Evolutionary conservation across 805 yeast species (phyloP).

Genomic region (Myxozyma mucilagina): DNA sequence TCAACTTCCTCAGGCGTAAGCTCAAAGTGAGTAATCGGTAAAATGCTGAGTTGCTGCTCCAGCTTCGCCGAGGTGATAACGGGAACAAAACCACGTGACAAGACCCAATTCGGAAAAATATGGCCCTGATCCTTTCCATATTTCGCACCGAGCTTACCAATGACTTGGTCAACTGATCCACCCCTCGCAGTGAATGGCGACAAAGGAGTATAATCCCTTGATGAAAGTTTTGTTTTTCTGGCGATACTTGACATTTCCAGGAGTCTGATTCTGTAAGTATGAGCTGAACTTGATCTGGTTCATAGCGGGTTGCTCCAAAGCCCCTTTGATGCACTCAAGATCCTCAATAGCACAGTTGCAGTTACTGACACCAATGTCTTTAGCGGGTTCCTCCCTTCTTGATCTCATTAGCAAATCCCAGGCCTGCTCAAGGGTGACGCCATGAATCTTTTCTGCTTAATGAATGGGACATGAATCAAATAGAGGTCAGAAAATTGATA

Average conservation of each 20-base stretch:
- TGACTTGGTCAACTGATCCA: conserved; percentile 45
- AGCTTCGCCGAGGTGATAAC: conserved; percentile 68
- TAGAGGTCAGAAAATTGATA: conserved; percentile 55
- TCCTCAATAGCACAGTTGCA: conserved; percentile 56
- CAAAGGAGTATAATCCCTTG: conserved; percentile 79
- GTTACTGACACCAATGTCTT: conserved; percentile 69
- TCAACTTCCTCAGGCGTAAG: conserved; percentile 54
- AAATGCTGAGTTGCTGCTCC: conserved; percentile 56
- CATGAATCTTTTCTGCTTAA: conserved; percentile 34
- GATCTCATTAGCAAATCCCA: conserved; percentile 61
- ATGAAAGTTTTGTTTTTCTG: conserved; percentile 53
- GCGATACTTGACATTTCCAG: conserved; percentile 58
- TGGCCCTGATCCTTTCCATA: conserved; percentile 63
- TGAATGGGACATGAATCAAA: conserved; percentile 55
- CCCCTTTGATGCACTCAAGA: conserved; percentile 48
- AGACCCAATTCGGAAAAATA: conserved; percentile 68
- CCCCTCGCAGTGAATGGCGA: conserved; percentile 36
- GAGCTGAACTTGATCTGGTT: conserved; percentile 73
- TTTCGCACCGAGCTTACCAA: conserved; percentile 53
- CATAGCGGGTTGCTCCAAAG: conserved; percentile 48
- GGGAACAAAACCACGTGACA: conserved; percentile 64
- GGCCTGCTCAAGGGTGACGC: conserved; percentile 44
- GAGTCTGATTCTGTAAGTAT: conserved; percentile 63
- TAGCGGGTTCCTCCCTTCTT: conserved; percentile 57
- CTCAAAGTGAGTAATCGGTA: conserved; percentile 58